Conservation (phyloP, 2,329 filamentous ascomycete species). For the Fusarium redolens region DNA sequence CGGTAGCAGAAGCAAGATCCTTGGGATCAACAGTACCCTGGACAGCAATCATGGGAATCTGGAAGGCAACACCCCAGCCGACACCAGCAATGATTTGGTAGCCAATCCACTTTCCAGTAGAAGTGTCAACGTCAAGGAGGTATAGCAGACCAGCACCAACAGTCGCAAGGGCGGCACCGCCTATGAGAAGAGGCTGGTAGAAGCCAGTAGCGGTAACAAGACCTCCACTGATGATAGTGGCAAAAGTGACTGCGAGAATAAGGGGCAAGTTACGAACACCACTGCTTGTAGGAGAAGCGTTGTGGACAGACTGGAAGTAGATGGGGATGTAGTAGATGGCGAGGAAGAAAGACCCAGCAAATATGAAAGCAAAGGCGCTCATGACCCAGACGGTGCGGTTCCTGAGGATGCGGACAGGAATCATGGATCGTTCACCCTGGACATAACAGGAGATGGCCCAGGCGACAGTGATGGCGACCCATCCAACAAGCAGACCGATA, state of each 20-base stretch:
- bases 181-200: constrained; percentile 59
- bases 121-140: constrained; percentile 53
- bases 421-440: constrained; percentile 59
- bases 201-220: constrained; percentile 54
- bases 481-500: constrained; percentile 58
- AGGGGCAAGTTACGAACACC: constrained; percentile 60
- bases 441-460: constrained; percentile 55
- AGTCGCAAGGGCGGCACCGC: constrained; percentile 56
- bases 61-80: constrained; percentile 58
- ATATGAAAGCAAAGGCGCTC: constrained; percentile 55
- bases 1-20: constrained; percentile 60
- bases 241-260: constrained; percentile 57
- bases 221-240: constrained; percentile 54
- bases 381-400: constrained; percentile 53
- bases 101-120: constrained; percentile 61
- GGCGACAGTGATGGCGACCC: constrained; percentile 47
- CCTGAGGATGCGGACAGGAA: constrained; percentile 54
- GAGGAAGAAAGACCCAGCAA: constrained; percentile 57
- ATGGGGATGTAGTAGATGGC: constrained; percentile 61
- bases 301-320: constrained; percentile 58
- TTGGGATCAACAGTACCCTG: constrained; percentile 54
- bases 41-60: constrained; percentile 63
- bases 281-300: constrained; percentile 52
- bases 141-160: constrained; percentile 58
- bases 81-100: constrained; percentile 64